Conservation (phyloP, 352 stramenopile genomes). For the Phytophthora nicotianae region DNA sequence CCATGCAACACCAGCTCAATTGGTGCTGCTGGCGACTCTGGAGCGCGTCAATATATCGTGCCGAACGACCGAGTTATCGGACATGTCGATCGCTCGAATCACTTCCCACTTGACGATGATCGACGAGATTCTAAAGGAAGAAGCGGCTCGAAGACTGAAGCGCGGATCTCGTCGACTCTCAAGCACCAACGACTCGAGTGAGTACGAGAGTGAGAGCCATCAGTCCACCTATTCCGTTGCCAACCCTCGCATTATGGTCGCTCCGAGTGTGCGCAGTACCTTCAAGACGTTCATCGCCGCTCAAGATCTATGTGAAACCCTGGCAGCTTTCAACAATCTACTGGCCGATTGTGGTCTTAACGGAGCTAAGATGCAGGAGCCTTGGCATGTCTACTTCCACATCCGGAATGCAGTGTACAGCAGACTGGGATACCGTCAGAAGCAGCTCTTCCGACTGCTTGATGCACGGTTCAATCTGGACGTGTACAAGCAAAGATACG, state of each 20-base stretch:
- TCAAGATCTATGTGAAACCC: constrained; percentile 55
- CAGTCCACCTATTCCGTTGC: background rate
- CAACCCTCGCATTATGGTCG: constrained; percentile 3
- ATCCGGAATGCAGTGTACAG: constrained; percentile 52
- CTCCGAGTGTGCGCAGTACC: constrained; percentile 23
- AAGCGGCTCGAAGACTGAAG: constrained; percentile 36
- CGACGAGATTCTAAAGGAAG: constrained; percentile 57
- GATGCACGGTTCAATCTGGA: constrained; percentile 23
- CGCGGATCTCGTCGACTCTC: constrained; percentile 41
- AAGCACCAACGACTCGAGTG: constrained; percentile 17
- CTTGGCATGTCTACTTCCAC: constrained; percentile 59
- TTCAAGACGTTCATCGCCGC: constrained; percentile 57
- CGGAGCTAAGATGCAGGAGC: constrained; percentile 41
- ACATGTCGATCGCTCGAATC: constrained; percentile 55
- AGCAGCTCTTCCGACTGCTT: constrained; percentile 68
- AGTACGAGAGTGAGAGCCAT: constrained; percentile 4
- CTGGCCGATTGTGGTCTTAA: constrained; percentile 48
- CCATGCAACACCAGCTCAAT: constrained; percentile 12
- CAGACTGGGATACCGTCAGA: constrained; percentile 66
- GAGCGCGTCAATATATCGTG: constrained; percentile 51
- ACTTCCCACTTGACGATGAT: constrained; percentile 58
- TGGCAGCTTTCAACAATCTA: constrained; percentile 36
- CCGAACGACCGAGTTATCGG: constrained; percentile 47
- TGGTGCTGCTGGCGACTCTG: constrained; percentile 40
- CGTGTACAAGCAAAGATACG: background rate